Evolutionary conservation across 2,329 filamentous ascomycete species (phyloP).

Genomic region (Chaetomium sp.): DNA sequence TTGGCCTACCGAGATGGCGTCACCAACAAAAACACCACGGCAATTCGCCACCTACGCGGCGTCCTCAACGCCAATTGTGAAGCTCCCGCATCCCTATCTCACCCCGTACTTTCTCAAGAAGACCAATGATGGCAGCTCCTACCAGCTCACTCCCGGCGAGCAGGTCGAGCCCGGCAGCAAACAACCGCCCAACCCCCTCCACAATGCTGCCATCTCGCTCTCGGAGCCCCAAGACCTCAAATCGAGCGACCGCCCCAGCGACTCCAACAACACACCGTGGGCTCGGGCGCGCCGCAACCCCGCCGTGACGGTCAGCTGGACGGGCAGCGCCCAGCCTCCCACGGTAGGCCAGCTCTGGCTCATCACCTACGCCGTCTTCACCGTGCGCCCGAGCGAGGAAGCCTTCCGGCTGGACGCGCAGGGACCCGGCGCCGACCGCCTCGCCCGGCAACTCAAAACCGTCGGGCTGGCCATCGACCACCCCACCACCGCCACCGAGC

Average conservation of each 20-base stretch:
- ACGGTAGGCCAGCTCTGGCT: slow-evolving; percentile 57
- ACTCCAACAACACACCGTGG: slow-evolving; percentile 59
- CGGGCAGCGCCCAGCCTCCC: slow-evolving; percentile 42
- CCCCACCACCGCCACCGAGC: slow-evolving; percentile 41
- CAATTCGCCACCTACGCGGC: slow-evolving; percentile 34
- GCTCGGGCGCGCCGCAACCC: slow-evolving; percentile 58
- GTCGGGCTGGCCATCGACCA: slow-evolving; percentile 55
- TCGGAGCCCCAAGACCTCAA: slow-evolving; percentile 41
- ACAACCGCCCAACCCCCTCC: slow-evolving; percentile 33
- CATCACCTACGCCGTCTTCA: slow-evolving; percentile 55
- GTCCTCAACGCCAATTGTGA: slow-evolving; percentile 35
- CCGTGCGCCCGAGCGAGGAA: slow-evolving; percentile 52
- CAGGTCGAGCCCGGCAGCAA: slow-evolving; percentile 18
- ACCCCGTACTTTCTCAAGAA: slow-evolving; percentile 36
- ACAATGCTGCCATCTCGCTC: slow-evolving; percentile 37
- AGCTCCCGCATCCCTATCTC: slow-evolving; percentile 39
- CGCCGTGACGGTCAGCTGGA: slow-evolving; percentile 50
- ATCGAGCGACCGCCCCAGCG: slow-evolving; percentile 40
- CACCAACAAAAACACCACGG: slow-evolving; percentile 28
- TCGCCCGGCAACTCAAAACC: slow-evolving; percentile 38
- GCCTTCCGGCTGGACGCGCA: slow-evolving; percentile 51
- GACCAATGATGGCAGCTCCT: slow-evolving; percentile 20
- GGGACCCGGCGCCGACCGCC: slow-evolving; percentile 38
- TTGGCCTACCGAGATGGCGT: slow-evolving; percentile 22
- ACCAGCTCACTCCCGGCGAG: slow-evolving; percentile 28